Percentiles rank a stretch among this genome's conserved stretches.
Evolutionary conservation across 805 yeast genomes (phyloP).

Genomic region (Tetrapisispora iriomotensis): DNA sequence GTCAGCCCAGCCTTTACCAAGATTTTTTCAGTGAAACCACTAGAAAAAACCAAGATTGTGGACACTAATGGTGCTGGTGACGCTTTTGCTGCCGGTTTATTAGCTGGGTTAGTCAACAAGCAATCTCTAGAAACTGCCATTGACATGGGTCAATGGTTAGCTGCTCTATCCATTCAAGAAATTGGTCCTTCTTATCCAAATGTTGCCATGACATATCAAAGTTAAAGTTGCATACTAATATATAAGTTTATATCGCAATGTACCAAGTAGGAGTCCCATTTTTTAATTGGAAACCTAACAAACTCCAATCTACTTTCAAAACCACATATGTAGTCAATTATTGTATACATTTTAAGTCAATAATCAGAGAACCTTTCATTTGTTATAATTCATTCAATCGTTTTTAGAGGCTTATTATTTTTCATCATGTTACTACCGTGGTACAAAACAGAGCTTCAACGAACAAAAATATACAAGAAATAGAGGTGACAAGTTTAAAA

Average conservation of each 20-base stretch:
- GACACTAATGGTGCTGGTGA: conserved; percentile 99
- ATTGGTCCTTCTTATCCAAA: conserved; percentile 88
- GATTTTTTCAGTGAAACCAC: conserved; percentile 58
- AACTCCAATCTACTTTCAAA: too few relatives aligned
- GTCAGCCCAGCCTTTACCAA: conserved; percentile 49
- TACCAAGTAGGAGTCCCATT: too few relatives aligned
- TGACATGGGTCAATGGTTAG: conserved; percentile 94
- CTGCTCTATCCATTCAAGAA: conserved; percentile 82
- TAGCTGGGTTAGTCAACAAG: conserved; percentile 77
- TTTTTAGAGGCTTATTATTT: too few relatives aligned
- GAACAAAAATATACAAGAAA: too few relatives aligned
- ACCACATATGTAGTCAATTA: neutral
- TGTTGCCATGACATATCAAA: conserved; percentile 31
- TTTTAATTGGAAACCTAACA: neutral
- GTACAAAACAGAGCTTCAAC: too few relatives aligned
- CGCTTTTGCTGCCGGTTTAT: conserved; percentile 94
- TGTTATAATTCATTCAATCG: too few relatives aligned
- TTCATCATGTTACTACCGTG: too few relatives aligned
- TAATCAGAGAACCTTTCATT: too few relatives aligned
- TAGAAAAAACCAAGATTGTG: conserved; percentile 55
- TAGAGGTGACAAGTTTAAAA: too few relatives aligned
- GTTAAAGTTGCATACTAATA: conserved; percentile 4
- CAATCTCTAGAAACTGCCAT: conserved; percentile 51
- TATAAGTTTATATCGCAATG: too few relatives aligned
- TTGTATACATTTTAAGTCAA: too few relatives aligned